These are phyloP conservation scores for Vararia minispora DNA, from an alignment of 768 basidiomycete genomes.

Conservation along the genomic window DNA sequence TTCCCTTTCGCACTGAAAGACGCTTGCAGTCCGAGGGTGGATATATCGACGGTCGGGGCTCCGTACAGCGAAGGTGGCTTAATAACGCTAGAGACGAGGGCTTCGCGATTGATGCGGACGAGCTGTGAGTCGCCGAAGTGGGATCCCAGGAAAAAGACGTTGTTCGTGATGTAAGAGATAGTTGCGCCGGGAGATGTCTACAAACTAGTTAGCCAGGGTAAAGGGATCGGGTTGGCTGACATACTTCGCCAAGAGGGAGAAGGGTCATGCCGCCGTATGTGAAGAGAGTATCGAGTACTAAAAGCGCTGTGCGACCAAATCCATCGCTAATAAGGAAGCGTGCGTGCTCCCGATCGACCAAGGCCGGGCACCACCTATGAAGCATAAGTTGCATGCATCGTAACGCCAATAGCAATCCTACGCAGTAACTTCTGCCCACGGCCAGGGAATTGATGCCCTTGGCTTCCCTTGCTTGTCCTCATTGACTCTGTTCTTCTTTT, in stretches of 20 bases:
- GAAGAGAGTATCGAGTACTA: conserved; percentile 35
- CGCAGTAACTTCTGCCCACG: conserved; percentile 65
- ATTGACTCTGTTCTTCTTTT: conserved; percentile 35
- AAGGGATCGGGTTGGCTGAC: conserved; percentile 6
- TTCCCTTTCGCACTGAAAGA: conserved; percentile 23
- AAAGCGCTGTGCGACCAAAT: conserved; percentile 58
- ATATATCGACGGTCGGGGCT: too few relatives aligned
- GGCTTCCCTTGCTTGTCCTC: conserved; percentile 43
- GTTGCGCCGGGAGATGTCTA: conserved; percentile 65
- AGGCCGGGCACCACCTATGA: conserved; percentile 41
- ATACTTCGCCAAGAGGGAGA: conserved; percentile 63
- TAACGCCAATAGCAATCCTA: conserved; percentile 24
- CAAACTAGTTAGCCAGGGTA: neutral
- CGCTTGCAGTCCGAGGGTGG: too few relatives aligned
- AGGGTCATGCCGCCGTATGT: conserved; percentile 37
- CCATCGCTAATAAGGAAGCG: conserved; percentile 57
- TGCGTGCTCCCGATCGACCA: conserved; percentile 28
- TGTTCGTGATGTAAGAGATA: conserved; percentile 60
- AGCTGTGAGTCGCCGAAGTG: conserved; percentile 76
- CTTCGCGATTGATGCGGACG: conserved; percentile 40
- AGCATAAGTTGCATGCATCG: neutral
- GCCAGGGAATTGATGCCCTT: conserved; percentile 54
- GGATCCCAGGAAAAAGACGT: conserved; percentile 69
- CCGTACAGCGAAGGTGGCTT: conserved; percentile 34
- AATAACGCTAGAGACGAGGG: conserved; percentile 30